A percentile compares a stretch with the other conserved stretches of the same genome.
phyloP scores from a whole-genome alignment of 2,329 filamentous ascomycete species.

The Cordyceps cateniannulata region DNA sequence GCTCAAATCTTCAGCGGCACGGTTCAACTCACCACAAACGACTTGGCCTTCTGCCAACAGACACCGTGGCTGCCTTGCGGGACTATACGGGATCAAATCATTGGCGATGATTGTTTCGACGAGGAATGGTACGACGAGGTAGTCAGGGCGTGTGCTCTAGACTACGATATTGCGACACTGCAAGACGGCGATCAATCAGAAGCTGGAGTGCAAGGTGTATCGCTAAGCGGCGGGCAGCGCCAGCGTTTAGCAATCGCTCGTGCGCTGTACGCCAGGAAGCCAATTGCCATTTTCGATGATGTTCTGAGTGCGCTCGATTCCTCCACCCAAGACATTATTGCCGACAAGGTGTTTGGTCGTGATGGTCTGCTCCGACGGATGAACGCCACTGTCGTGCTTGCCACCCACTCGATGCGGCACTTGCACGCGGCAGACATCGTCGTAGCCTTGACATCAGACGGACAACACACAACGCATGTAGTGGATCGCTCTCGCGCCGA shows the following conservation, averaged over 20 bases:
- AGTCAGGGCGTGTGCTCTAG: conserved; percentile 8
- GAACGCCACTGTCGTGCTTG: conserved; percentile 1
- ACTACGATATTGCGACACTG: conserved; percentile 1
- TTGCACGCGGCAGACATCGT: conserved; percentile 5
- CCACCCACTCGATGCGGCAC: conserved; percentile 5
- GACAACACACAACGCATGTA: conserved; percentile 8
- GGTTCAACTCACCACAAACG: not conserved
- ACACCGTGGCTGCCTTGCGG: conserved; percentile 9
- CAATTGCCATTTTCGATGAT: conserved; percentile 8
- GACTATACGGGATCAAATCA: conserved; percentile 1
- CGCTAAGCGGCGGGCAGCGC: conserved; percentile 9
- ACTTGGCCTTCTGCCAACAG: conserved; percentile 9
- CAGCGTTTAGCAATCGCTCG: conserved; percentile 8
- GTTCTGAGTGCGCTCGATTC: conserved; percentile 9
- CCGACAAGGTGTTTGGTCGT: conserved; percentile 7
- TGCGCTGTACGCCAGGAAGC: conserved; percentile 7
- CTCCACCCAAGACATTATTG: not conserved
- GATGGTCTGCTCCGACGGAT: conserved; percentile 8
- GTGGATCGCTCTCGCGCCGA: conserved; percentile 9
- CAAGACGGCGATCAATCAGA: conserved; percentile 7
- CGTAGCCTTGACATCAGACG: not conserved
- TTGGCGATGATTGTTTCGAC: not conserved
- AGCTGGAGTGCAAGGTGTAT: conserved; percentile 2
- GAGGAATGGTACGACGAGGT: conserved; percentile 5
- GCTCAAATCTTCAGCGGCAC: not conserved